phyloP scores from a whole-genome alignment of 495 filamentous ascomycete species.

The Penicillium paxilli region DNA sequence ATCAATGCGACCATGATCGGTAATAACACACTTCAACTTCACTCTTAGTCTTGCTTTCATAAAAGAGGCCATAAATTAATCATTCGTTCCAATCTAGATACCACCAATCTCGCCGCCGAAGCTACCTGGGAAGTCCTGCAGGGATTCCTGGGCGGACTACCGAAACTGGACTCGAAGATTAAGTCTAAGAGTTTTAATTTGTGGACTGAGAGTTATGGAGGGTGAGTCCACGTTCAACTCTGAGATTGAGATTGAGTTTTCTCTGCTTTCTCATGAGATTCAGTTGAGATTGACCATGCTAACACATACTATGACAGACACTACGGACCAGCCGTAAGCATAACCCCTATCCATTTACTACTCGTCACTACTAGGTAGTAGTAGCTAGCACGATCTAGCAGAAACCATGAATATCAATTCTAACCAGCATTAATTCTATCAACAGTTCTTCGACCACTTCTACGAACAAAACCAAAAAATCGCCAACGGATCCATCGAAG shows the following conservation, averaged over 20 bases:
- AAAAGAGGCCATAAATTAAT: not conserved
- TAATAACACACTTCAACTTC: too few relatives aligned
- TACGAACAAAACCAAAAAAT: conserved; percentile 60
- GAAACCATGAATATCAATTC: not conserved
- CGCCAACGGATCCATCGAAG: conserved; percentile 39
- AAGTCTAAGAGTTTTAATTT: conserved; percentile 54
- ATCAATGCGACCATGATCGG: conserved; percentile 48
- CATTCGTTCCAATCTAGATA: conserved; percentile 27
- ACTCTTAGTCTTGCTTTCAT: not conserved
- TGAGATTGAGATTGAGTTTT: not conserved
- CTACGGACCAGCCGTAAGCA: conserved; percentile 50
- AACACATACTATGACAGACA: conserved; percentile 32
- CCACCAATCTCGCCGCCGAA: conserved; percentile 54
- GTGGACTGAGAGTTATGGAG: conserved; percentile 60
- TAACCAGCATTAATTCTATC: conserved; percentile 1
- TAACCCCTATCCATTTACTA: too few relatives aligned
- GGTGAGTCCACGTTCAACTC: conserved; percentile 46
- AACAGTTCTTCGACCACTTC: conserved; percentile 53
- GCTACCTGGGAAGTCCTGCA: conserved; percentile 61
- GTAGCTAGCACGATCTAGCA: too few relatives aligned
- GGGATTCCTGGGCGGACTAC: conserved; percentile 54
- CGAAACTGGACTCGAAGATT: conserved; percentile 47
- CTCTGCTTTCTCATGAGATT: not conserved
- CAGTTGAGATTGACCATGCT: too few relatives aligned
- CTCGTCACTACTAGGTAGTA: too few relatives aligned